Conservation (phyloP, 2,329 filamentous ascomycete genomes). For the Chalara sp. region DNA sequence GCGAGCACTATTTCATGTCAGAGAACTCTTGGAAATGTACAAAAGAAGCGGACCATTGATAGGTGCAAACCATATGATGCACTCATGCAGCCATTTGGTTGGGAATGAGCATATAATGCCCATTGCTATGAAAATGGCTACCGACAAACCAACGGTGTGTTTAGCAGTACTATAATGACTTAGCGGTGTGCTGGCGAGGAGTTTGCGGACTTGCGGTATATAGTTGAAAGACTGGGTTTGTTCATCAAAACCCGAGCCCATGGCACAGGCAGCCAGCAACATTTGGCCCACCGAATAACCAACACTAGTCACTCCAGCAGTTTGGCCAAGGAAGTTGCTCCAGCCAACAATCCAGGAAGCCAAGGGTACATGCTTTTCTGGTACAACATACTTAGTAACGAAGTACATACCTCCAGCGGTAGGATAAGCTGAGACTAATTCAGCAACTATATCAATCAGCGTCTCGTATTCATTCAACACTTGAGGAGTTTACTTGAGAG, state of each 20-base stretch:
- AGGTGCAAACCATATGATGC: slow-evolving; percentile 59
- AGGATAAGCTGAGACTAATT: slow-evolving; percentile 59
- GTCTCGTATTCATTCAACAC: neutral
- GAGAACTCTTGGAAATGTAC: neutral
- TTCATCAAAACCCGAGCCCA: slow-evolving; percentile 48
- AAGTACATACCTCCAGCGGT: slow-evolving; percentile 65
- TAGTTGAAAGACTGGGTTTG: slow-evolving; percentile 40
- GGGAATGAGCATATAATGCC: slow-evolving; percentile 55
- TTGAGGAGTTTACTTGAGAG: neutral
- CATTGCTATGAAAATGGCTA: slow-evolving; percentile 46
- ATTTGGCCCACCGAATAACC: slow-evolving; percentile 59
- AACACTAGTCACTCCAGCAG: slow-evolving; percentile 54
- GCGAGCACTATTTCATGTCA: slow-evolving; percentile 35
- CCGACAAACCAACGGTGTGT: slow-evolving; percentile 51
- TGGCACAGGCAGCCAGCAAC: slow-evolving; percentile 53
- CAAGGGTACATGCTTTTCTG: slow-evolving; percentile 50
- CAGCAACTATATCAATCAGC: slow-evolving; percentile 39
- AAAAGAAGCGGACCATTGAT: slow-evolving; percentile 41
- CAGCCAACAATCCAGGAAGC: slow-evolving; percentile 63
- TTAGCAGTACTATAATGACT: slow-evolving; percentile 39
- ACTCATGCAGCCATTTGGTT: slow-evolving; percentile 50
- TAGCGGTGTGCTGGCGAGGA: neutral
- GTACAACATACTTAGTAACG: slow-evolving; percentile 59
- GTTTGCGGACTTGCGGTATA: slow-evolving; percentile 41
- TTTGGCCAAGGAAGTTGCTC: slow-evolving; percentile 60